Base-by-base conservation (phyloP, 768 basidiomycete genomes). In the Lactarius psammicola region DNA sequence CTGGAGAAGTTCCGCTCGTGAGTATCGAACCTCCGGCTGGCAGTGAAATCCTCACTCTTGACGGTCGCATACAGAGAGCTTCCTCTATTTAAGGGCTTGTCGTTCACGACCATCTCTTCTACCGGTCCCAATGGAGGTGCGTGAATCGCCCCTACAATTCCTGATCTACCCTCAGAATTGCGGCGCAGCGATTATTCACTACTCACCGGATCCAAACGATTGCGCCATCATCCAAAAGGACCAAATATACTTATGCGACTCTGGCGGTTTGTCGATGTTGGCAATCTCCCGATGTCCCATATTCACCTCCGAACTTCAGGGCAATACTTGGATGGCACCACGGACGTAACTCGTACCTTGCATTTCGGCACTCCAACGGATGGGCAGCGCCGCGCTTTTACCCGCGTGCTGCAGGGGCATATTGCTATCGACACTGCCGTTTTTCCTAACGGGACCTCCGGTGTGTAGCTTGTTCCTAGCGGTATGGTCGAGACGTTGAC, bases 261-360 rank as follows among this genome's bases (percentile, higher is more conserved):
- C 92, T 44, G 95, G 95, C 73, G 92, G 90, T 86, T 69, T 59
- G 72, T 62, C 15, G 17, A 46, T 30, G 30, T 10, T 34, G 6
- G 26, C 3, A 30, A 18, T 18, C 42, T 9, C 59, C 26, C 31
- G 8, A 26, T 54, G 30, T 38, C n/a, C 4, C 1, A 8, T 51
- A 54, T 13, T 68, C 49, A 54, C n/a, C 44, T 56, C 26, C 17
- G 31, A n/a, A 2, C 28, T 0, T 20, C 66, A 89, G 89, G 83
- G 2, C 95, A 97, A 76, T 96, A 88, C 77, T 75, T 85, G 38
- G 96, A 98, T 70, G 96, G 96, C 11, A 98, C 96, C 0, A 99
- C 97, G 1, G 96, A 99, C 73, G 90, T 91, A 18, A 96, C 95
- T 1, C 81, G 95, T 51, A 97, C 94, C 66, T 64, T 93, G 87